These are phyloP conservation scores for Piper betle DNA, from an alignment of 164 flowering plant genomes.

Conservation along the genomic window DNA sequence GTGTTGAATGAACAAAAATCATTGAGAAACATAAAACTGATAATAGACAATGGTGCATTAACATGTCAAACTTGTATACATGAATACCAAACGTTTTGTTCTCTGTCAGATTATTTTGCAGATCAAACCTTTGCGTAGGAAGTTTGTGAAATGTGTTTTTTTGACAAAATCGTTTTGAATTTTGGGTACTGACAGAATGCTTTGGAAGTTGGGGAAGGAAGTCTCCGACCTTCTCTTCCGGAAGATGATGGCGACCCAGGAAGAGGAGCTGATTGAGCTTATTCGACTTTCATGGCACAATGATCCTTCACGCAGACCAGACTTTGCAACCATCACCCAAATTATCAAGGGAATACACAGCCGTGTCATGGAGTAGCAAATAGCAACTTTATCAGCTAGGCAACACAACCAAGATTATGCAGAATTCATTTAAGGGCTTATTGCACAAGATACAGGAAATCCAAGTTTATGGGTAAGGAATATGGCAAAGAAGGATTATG, in stretches of 20 bases:
- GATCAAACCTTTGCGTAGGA: not conserved
- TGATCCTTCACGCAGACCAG: slow-evolving; percentile 31
- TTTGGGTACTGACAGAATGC: slow-evolving; percentile 36
- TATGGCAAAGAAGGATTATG: too few species aligned
- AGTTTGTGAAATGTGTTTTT: not conserved
- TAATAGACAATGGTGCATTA: not conserved
- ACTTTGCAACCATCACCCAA: slow-evolving; percentile 31
- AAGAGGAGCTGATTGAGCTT: slow-evolving; percentile 30
- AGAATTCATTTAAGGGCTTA: too few species aligned
- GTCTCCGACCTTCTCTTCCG: slow-evolving; percentile 37
- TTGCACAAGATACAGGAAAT: too few species aligned
- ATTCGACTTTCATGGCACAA: slow-evolving; percentile 37
- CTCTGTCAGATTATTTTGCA: not conserved
- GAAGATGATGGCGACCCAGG: slow-evolving; percentile 17
- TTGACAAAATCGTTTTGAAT: not conserved
- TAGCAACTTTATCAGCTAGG: too few species aligned
- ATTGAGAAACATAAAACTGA: not conserved
- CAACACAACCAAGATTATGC: too few species aligned
- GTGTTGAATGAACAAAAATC: not conserved
- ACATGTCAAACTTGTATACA: not conserved
- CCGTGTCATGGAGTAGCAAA: not conserved
- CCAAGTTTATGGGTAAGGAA: too few species aligned
- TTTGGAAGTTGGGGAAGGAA: slow-evolving; percentile 35
- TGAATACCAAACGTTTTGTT: too few species aligned
- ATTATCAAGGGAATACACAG: slow-evolving; percentile 18